These are phyloP conservation scores for Geotrichum siamense DNA, from an alignment of 1,139 yeast species.

Conservation along the genomic window DNA sequence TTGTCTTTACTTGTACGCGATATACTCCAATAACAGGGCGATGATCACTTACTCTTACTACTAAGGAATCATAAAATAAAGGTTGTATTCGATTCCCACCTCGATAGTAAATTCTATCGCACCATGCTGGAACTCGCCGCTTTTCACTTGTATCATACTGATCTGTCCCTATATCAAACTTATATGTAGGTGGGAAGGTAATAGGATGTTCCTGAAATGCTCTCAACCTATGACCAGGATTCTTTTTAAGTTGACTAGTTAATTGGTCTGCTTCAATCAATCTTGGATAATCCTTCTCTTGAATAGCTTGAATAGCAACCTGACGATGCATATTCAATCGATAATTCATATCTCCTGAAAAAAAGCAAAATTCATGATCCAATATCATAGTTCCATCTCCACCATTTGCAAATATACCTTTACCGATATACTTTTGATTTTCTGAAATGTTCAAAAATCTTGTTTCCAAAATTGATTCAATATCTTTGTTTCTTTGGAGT, in stretches of 20 bases:
- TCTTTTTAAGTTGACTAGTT: slow-evolving; percentile 58
- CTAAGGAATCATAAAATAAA: slow-evolving; percentile 27
- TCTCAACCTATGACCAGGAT: slow-evolving; percentile 54
- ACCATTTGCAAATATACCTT: slow-evolving; percentile 41
- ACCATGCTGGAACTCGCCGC: slow-evolving; percentile 95
- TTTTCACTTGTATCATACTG: slow-evolving; percentile 82
- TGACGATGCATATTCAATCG: slow-evolving; percentile 66
- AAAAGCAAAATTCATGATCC: slow-evolving; percentile 81
- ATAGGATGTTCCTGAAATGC: slow-evolving; percentile 73
- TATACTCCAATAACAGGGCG: slow-evolving; percentile 83
- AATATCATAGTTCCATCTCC: slow-evolving; percentile 45
- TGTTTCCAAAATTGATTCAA: slow-evolving; percentile 58
- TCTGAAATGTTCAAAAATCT: slow-evolving; percentile 45
- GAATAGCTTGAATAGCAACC: slow-evolving; percentile 52
- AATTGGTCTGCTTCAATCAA: slow-evolving; percentile 73
- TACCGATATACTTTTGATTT: slow-evolving; percentile 35
- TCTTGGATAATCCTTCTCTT: slow-evolving; percentile 44
- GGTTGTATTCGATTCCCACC: slow-evolving; percentile 37
- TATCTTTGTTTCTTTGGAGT: slow-evolving; percentile 79
- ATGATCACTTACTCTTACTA: slow-evolving; percentile 72
- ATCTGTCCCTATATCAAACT: slow-evolving; percentile 77
- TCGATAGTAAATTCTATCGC: slow-evolving; percentile 72
- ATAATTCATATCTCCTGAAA: slow-evolving; percentile 92
- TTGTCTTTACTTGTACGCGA: slow-evolving; percentile 52
- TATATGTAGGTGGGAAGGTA: slow-evolving; percentile 81